A percentile compares a stretch with the other conserved stretches of the same genome.
Conservation (phyloP, 805 yeast genomes). For the Starmerella bacillaris region DNA sequence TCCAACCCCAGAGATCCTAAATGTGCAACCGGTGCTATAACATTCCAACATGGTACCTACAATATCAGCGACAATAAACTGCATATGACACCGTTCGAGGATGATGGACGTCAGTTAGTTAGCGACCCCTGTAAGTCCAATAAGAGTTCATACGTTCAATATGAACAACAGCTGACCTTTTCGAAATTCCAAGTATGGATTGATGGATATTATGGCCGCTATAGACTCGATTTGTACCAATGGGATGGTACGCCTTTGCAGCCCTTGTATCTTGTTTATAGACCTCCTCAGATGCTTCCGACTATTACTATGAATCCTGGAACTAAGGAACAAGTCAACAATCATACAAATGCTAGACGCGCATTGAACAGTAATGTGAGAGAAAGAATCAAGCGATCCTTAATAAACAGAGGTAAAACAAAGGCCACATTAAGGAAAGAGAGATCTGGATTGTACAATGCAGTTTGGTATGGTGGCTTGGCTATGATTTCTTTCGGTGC, state of each 20-base stretch:
- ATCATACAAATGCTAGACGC: constrained; percentile 3
- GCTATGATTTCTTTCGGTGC: constrained; percentile 25
- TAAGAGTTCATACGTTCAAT: constrained; percentile 43
- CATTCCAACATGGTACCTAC: constrained; percentile 80
- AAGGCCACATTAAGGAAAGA: constrained; percentile 31
- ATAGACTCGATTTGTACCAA: constrained; percentile 52
- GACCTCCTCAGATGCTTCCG: constrained; percentile 93
- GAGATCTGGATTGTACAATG: constrained; percentile 13
- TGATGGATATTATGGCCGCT: constrained; percentile 72
- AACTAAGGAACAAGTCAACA: constrained; percentile 26
- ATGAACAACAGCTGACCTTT: constrained; percentile 47
- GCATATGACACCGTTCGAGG: constrained; percentile 50
- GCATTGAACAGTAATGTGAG: constrained; percentile 8
- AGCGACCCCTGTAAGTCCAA: constrained; percentile 54
- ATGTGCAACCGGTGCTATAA: constrained; percentile 69
- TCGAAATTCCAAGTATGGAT: constrained; percentile 39
- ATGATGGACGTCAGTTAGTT: constrained; percentile 83
- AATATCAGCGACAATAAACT: constrained; percentile 39
- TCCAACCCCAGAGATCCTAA: constrained; percentile 33
- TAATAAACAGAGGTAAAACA: constrained; percentile 67
- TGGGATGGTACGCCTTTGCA: constrained; percentile 58
- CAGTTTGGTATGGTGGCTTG: constrained; percentile 27
- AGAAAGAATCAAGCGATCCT: constrained; percentile 42
- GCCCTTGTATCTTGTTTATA: constrained; percentile 79
- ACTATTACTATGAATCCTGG: constrained; percentile 73